Evolutionary conservation across 2,329 filamentous ascomycete species (phyloP), one percentile per base, ranked within the genome.

Genomic region (Xylaria sp.): DNA sequence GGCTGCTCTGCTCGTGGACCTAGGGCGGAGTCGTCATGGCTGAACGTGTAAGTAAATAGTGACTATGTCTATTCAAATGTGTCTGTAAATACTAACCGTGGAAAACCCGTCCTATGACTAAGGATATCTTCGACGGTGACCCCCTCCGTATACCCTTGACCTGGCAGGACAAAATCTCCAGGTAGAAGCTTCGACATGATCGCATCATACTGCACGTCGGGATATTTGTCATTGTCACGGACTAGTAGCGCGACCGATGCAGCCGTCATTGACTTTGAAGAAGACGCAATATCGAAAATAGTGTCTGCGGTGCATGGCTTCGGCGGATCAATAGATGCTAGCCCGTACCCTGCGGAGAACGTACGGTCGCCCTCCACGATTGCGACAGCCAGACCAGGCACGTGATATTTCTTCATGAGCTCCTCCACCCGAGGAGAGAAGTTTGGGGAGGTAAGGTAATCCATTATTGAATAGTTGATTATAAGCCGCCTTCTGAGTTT

Each of bases 231-330:
- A 48, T 77, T 67, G 66, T 79, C 75, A 34, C 77, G 74, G 11
- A 79, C 68, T 4, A 78, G 77, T 24, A 79, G 68, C 64, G 72
- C 74, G 19, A 76, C 73, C 0, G 73, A 61, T 0, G 73, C 72
- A 3, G 72, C 74, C 11, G 73, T 76, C 56, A 76, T n/a, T 8
- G 73, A 76, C 58, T 76, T 76, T 7, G 74, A 75, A 73, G 21
- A 75, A 11, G 69, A 79, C 9, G 54, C 75, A 42, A 76, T 79
- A 62, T 69, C 76, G 63, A 76, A 79, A 58, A 72, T 70, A 64
- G 69, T 77, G 64, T 69, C 76, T 8, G 67, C 68, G 61, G 65
- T 78, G 67, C 68, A 78, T 51, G 58, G 75, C 69, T 50, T 75
- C 59, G 69, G 72, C 66, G 48, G 73, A 60, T 73, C 75, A 50